phyloP scores from a whole-genome alignment of 169 alveolate genomes.

The Plasmodium vivax region DNA sequence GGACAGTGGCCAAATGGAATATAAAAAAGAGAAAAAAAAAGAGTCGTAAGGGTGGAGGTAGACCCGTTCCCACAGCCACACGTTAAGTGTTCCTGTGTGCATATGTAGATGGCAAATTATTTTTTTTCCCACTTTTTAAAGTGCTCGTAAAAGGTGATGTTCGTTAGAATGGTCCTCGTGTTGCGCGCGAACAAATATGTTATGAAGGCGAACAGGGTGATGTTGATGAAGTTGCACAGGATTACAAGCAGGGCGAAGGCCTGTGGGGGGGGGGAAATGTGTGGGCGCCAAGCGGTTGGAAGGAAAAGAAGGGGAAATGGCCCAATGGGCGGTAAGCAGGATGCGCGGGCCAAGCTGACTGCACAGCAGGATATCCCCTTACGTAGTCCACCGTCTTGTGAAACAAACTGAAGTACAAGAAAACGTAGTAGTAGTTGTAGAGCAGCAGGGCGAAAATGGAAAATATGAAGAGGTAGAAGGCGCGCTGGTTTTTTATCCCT shows the following conservation, averaged over 20 bases:
- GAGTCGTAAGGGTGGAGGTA: neutral
- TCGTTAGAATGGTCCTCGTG: slow-evolving; percentile 87
- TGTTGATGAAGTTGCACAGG: slow-evolving; percentile 77
- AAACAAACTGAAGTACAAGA: slow-evolving; percentile 20
- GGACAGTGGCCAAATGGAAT: neutral
- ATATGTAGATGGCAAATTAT: neutral
- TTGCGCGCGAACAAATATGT: slow-evolving; percentile 85
- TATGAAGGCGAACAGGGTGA: slow-evolving; percentile 85
- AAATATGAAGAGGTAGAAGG: slow-evolving; percentile 77
- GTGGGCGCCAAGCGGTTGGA: neutral
- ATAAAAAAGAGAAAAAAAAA: neutral
- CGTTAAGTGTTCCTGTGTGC: neutral
- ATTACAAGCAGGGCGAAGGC: slow-evolving; percentile 43
- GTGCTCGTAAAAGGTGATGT: slow-evolving; percentile 91
- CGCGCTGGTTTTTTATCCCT: slow-evolving; percentile 77
- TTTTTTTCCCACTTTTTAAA: slow-evolving; percentile 82
- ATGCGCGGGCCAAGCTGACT: neutral
- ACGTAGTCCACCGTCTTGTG: slow-evolving; percentile 37
- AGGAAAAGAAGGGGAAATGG: neutral
- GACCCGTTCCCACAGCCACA: neutral
- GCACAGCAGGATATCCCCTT: neutral
- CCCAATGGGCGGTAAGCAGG: neutral
- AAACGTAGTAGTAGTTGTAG: slow-evolving; percentile 72
- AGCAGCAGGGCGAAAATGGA: slow-evolving; percentile 58
- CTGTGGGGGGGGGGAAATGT: slow-evolving; percentile 25